Base-by-base conservation (phyloP, 352 stramenopile genomes). In the Phytophthora cactorum region DNA sequence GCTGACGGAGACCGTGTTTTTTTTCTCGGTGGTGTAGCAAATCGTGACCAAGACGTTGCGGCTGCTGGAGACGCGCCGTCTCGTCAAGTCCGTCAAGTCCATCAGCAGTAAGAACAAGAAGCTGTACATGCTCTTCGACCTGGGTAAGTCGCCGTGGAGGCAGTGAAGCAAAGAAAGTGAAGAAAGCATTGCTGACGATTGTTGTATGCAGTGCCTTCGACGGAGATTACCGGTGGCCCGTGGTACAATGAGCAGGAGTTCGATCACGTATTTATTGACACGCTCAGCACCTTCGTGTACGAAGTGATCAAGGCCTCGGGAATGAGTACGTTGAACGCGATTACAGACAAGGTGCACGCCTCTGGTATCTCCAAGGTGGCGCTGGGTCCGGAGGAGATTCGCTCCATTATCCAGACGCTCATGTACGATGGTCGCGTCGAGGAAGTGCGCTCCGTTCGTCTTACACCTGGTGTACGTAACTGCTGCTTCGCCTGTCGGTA, bases 241-340 rank as follows among this genome's bases (percentile, higher is more conserved):
- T 99, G 98, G 98, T 99, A 99, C 85, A 98, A 98, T 66, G 97
- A 99, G 62, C 91, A 97, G 68, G 93, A 99, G 78, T 99, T 99
- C 74, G 97, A 99, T 82, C 95, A 99, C 75, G 97, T 98, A 70
- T 99, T 99, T 82, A 98, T 99, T 75, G 86, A 98, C 52, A 97
- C 97, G 59, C 78, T 99, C 41, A 94, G 93, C 59, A 97, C 92
- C 22, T 98, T 98, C 73, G 89, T 99, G 67, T 93, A 92, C 67
- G 81, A 94, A 81, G 84, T 97, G 52, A 93, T 98, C 75, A 91
- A 93, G 53, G 84, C 84, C 17, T 90, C 81, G 43, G 89, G 89
- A 43, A 93, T 92, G 81, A 93, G 85, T 65, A 96, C 89, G 60
- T 65, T 96, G 68, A 91, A 94, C 62, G 82, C 86, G 11, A 94